Base-by-base conservation (phyloP, 202 grass and related monocot genomes). In the Eragrostis tef region DNA sequence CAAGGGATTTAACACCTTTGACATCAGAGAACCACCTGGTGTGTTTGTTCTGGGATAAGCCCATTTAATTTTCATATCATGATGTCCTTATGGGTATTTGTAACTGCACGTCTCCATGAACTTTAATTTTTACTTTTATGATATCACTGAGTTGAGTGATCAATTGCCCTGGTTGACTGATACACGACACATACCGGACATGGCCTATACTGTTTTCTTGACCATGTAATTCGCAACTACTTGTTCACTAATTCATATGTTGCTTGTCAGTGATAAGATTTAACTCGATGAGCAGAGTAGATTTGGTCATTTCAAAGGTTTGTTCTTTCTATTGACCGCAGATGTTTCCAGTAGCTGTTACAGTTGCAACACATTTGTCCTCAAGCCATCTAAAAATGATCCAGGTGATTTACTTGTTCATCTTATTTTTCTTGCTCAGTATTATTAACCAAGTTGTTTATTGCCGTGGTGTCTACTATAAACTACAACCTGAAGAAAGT, bases 301-400 rank as follows among this genome's bases (percentile, higher is more conserved):
- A 44, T 73, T 26, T 76, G 4, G 66, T 65, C 3, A 41, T 27
- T 69, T 21, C 20, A 71, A 12, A 67, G 50, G 5, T 73, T 85
- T 63, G 20, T 61, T 64, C 5, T 70, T 4, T 81, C 16, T 20
- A 24, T 68, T 84, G 68, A 61, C 20, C 76, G 81, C 89, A 97
- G 94, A 97, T 97, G 94, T 97, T 97, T 67, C 94, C 94, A 63
- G 7, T 94, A 70, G 86, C 92, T 4, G 86, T 94, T 78, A 97
- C 94, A 47, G 92, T 16, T 91, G 94, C 61, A 97, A 97, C 79
- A 94, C 94, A 77, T 97, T 92, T 76, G 79, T 97, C 81, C 81
- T 97, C 49, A 97, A 97, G 82, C 94, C 94, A 47, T 97, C 92
- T 73, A 92, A 92, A 88, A 97, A 97, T 76, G 94, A 97, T 86